phyloP scores from a whole-genome alignment of 225 moss, liverwort and hornwort species.

The Pleurozium schreberi region DNA sequence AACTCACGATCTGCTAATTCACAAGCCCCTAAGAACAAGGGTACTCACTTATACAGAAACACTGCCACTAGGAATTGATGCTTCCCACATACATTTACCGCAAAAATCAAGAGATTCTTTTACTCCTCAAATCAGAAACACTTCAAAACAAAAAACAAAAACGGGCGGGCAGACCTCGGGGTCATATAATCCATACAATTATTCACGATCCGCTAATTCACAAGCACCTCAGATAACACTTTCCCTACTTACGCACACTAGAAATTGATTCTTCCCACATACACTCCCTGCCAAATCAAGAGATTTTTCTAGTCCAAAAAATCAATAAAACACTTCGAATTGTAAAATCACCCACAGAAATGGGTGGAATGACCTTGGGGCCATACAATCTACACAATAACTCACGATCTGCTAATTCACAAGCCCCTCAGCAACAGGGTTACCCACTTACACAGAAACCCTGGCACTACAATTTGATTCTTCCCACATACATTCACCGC shows the following conservation, averaged over 20 bases:
- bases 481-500: not conserved
- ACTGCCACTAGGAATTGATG: not conserved
- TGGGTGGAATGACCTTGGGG: conserved; percentile 57
- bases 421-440: not conserved
- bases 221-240: not conserved
- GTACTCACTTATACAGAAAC: not conserved
- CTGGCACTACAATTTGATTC: not conserved
- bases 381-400: not conserved
- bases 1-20: not conserved
- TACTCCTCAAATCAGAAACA: not conserved
- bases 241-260: not conserved
- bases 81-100: not conserved
- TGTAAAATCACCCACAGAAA: not conserved
- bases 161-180: conserved; percentile 26
- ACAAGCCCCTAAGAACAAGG: not conserved
- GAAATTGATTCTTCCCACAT: not conserved
- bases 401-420: not conserved
- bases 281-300: not conserved
- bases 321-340: not conserved
- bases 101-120: not conserved
- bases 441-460: not conserved
- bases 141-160: not conserved
- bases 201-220: not conserved
- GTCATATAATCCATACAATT: not conserved
- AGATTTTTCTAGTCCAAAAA: not conserved